Base-by-base conservation (phyloP, 441 rosid genomes). In the Gossypium schwendimanii region DNA sequence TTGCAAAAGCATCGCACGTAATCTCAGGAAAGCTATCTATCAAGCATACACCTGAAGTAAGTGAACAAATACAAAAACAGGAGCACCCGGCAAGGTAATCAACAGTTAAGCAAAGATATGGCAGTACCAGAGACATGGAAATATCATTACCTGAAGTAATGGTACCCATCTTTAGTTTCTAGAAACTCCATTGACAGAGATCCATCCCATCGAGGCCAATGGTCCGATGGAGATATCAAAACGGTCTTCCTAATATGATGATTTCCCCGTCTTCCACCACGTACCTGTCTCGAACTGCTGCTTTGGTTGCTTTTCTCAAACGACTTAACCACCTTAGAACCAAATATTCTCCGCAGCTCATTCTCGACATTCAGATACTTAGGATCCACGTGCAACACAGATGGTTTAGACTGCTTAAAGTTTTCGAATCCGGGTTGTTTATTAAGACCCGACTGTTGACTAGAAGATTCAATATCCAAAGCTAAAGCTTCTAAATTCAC, bases 151-250 rank as follows among this genome's bases (percentile, higher is more conserved):
- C 96, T 87, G 82, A 93, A 91, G 80, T 87, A 80, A 79, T 86
- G 83, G 81, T 55, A 77, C 31, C 90, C 89, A 53, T 86, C 94
- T 77, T 69, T 93, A 10, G 88, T 85, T 81, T 90, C 96, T 53
- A 93, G 83, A 83, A 90, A 80, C 63, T 91, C 98, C 96, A 93
- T 91, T 6, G 94, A 88, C 61, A 93, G 77, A 75, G 96, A 89
- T 45, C 91, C 91, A 75, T 93, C 98, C 96, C 96, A 93, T 6
- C 91, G 93, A 68, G 91, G 79, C 98, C 98, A 93, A 69, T 88
- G 90, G 58, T 93, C 98, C 26, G 86, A 85, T 21, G 92, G 91
- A 64, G 91, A 81, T 60, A 89, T 85, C 50, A 93, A 73, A 75
- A 87, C 74, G 31, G 94, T 87, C 82, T 87, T 93, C 39, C 90